Conservation (phyloP, 2,329 filamentous ascomycete species). For the Bertia moriformis region DNA sequence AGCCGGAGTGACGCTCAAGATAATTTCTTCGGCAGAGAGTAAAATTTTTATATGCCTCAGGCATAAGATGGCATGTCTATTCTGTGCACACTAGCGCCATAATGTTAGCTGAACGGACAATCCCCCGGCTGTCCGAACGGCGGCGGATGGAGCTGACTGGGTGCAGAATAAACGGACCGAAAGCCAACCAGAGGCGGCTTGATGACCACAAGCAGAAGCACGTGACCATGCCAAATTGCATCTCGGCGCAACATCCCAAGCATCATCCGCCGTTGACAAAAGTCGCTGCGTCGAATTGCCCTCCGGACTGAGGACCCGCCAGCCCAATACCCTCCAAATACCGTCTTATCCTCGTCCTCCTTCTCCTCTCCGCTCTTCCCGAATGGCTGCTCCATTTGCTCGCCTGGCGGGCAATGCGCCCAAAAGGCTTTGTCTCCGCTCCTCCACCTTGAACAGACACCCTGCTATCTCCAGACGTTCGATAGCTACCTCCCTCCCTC, state of each 20-base stretch:
- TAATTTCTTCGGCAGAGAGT: constrained; percentile 15
- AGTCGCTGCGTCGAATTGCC: background rate
- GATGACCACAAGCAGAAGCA: constrained; percentile 1
- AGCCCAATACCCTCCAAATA: background rate
- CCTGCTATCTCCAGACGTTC: constrained; percentile 30
- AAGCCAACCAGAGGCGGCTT: background rate
- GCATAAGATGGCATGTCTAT: constrained; percentile 10
- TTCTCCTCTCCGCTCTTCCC: constrained; percentile 11
- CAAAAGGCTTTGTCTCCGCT: constrained; percentile 40
- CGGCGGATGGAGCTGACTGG: too few relatives aligned
- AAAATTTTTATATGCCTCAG: constrained; percentile 12
- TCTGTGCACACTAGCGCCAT: constrained; percentile 6
- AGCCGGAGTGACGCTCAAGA: constrained; percentile 5
- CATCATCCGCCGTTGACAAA: background rate
- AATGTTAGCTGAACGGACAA: background rate
- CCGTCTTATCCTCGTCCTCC: background rate
- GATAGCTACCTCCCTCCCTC: constrained; percentile 37
- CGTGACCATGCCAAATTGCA: background rate
- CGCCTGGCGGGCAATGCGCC: constrained; percentile 43
- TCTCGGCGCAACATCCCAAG: background rate
- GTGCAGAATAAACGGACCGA: too few relatives aligned
- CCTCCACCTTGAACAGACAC: constrained; percentile 24
- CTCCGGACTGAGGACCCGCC: background rate
- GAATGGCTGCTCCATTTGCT: constrained; percentile 46
- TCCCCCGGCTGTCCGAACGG: too few relatives aligned